Percentiles rank a stretch among this genome's conserved stretches.
phyloP scores from a whole-genome alignment of 176 grass and related monocot genomes.

The Paspalum vaginatum region DNA sequence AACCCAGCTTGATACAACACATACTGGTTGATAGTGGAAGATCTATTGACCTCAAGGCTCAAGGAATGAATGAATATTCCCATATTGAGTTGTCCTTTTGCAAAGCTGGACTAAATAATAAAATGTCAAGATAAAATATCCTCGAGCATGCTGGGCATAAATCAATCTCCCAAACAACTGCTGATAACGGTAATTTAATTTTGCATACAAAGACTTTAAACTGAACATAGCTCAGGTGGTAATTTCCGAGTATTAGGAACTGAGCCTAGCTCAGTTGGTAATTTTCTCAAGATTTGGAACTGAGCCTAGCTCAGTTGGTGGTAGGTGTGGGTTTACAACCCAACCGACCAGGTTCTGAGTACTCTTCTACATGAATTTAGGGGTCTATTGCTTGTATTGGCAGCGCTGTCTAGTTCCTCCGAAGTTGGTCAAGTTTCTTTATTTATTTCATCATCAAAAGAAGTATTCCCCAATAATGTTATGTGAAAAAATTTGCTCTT shows the following conservation, averaged over 20 bases:
- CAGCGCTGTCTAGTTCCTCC: not conserved
- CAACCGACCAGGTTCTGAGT: not conserved
- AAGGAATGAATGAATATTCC: slow-evolving; percentile 4
- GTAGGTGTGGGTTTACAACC: not conserved
- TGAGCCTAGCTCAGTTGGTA: not conserved
- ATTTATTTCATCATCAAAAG: too few species aligned
- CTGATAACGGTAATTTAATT: not conserved
- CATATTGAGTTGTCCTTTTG: not conserved
- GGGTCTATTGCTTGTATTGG: not conserved
- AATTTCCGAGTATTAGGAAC: slow-evolving; percentile 11
- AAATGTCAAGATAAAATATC: not conserved
- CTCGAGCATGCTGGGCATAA: not conserved
- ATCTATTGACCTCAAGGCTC: not conserved
- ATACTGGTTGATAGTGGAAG: slow-evolving; percentile 16
- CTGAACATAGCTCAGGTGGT: not conserved
- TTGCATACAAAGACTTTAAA: slow-evolving; percentile 27
- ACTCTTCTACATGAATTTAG: not conserved
- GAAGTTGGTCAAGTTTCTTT: not conserved
- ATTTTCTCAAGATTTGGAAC: not conserved
- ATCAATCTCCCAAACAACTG: slow-evolving; percentile 25
- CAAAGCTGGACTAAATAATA: slow-evolving; percentile 8
- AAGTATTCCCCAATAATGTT: not conserved
- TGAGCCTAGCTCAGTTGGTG: not conserved
- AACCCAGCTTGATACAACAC: not conserved
- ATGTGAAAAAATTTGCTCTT: not conserved